Evolutionary conservation across 306 rosid genomes (phyloP).

Genomic region (Arachis stenosperma): DNA sequence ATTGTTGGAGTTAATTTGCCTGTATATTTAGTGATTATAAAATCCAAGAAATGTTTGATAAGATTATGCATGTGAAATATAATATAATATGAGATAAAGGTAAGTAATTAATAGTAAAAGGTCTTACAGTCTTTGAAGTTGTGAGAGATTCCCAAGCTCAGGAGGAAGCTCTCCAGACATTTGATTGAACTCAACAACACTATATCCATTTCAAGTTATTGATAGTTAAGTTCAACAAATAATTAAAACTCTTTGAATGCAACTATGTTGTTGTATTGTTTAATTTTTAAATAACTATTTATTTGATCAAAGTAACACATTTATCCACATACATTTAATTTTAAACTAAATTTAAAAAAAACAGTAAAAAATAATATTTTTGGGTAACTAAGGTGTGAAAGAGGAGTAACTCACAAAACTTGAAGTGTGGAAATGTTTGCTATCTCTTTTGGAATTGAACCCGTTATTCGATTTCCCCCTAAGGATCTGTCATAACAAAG

Average conservation of each 20-base stretch:
- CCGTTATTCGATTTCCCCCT: slow-evolving; percentile 50
- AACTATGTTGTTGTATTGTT: no score
- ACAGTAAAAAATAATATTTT: no score
- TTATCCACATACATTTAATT: no score
- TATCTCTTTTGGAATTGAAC: slow-evolving; percentile 56
- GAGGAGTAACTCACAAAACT: slow-evolving; percentile 57
- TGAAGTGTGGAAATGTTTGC: slow-evolving; percentile 55
- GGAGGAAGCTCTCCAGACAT: slow-evolving; percentile 61
- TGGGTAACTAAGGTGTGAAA: background rate
- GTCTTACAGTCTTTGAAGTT: slow-evolving; percentile 56
- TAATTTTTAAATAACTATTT: no score
- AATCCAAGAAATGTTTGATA: background rate
- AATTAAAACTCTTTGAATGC: no score
- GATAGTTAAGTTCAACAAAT: background rate
- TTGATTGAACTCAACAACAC: slow-evolving; percentile 56
- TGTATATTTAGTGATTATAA: background rate
- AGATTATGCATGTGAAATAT: no score
- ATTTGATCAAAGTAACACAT: no score
- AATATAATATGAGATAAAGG: no score
- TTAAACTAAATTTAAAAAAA: no score
- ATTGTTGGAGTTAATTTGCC: slow-evolving; percentile 35
- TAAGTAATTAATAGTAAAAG: background rate
- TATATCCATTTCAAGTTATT: slow-evolving; percentile 15
- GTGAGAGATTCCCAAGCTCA: slow-evolving; percentile 54
- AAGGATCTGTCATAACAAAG: background rate